Conservation (phyloP, 176 grass and related monocot genomes). For the Raddia distichophylla region DNA sequence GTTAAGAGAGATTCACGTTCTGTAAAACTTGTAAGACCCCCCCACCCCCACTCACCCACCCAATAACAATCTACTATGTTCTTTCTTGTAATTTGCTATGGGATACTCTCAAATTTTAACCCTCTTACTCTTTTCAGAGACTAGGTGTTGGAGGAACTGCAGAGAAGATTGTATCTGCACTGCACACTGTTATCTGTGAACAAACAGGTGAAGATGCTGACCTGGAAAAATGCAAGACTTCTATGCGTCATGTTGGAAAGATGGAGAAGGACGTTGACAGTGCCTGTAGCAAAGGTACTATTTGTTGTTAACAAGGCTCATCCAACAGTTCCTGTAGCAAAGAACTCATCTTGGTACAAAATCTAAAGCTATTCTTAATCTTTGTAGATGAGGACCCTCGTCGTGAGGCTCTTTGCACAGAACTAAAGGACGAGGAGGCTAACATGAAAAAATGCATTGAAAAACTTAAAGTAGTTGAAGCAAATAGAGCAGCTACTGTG, state of each 20-base stretch:
- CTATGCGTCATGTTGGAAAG: slow-evolving; percentile 64
- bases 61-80: not conserved
- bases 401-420: slow-evolving; percentile 62
- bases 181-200: slow-evolving; percentile 70
- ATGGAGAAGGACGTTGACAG: slow-evolving; percentile 79
- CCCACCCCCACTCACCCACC: not conserved
- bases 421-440: slow-evolving; percentile 73
- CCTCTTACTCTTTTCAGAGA: slow-evolving; percentile 61
- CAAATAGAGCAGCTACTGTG: slow-evolving; percentile 68
- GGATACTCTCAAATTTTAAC: slow-evolving; percentile 40
- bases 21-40: slow-evolving; percentile 76
- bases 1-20: slow-evolving; percentile 85
- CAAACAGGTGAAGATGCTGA: slow-evolving; percentile 64
- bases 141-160: slow-evolving; percentile 75
- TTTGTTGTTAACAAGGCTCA: slow-evolving; percentile 24
- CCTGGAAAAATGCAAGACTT: slow-evolving; percentile 79
- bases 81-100: not conserved
- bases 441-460: slow-evolving; percentile 75
- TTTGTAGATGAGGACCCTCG: slow-evolving; percentile 70
- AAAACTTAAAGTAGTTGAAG: slow-evolving; percentile 79
- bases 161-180: slow-evolving; percentile 86
- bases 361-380: slow-evolving; percentile 49
- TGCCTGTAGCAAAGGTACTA: slow-evolving; percentile 69
- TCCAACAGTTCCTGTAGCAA: too few species aligned
- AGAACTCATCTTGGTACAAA: slow-evolving; percentile 16